Base-by-base conservation (phyloP, 192 early-diverging fungal species). In the Coemansia sp. region DNA sequence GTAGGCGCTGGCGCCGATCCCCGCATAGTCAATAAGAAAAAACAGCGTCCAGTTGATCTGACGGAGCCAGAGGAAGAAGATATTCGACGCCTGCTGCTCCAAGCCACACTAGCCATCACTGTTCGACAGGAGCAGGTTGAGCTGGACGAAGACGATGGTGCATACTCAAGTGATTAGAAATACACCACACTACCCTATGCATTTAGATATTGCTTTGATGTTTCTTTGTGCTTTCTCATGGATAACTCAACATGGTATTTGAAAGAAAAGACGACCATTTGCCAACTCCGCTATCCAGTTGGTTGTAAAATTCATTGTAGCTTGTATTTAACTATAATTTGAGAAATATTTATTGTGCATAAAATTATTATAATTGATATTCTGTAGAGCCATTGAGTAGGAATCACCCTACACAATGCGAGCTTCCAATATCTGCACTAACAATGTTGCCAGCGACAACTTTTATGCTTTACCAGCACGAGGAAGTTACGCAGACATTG, bases 1-100 rank as follows among this genome's bases (percentile, higher is more conserved):
- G 20, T 88, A n/a, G 69, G 70, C 2, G 79, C 79, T 38, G 87
- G 85, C 17, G 87, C 88, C 22, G 81, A 87, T 48, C 76, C 86
- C 14, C 61, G 67, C 50, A 64, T 76, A 19, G 71, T 70, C 41
- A 84, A 84, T 48, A 74, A 72, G 64, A 48, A 62, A 7, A 61
- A 66, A 22, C 67, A 84, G 71, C 66, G 73, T 7, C 69, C 78
- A 2, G 44, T 53, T 32, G 64, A 81, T 44, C 50, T 81, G 58
- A 60, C 67, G 1, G 68, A 76, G 19, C 64, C 63, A 2, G 70
- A 75, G 7, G 70, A 75, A 20, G 65, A 72, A 17, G 73, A 71
- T 7, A 69, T 81, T 43, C 78, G 70, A 19, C 65, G 60, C 12
- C 44, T 75, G 74, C 65, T 81, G 50, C 37, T 75, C 32, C 73